A percentile compares a stretch with the other conserved stretches of the same genome.
phyloP scores from a whole-genome alignment of 1,139 yeast species.

The Waltiozyma sp. region DNA sequence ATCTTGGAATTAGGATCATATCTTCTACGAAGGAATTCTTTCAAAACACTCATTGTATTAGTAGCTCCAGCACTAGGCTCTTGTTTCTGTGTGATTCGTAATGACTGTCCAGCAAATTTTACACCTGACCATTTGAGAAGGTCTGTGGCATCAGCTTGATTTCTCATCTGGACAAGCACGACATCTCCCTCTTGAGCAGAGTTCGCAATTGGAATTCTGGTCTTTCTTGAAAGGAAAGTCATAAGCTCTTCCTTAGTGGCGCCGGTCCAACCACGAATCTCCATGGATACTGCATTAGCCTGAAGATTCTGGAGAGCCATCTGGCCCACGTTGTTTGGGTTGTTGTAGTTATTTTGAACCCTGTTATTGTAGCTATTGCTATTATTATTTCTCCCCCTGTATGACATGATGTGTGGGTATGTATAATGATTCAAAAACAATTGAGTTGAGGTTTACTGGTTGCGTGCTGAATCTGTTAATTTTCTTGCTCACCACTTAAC shows the following conservation, averaged over 20 bases:
- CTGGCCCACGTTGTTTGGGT: slow-evolving; percentile 3
- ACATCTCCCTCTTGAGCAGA: slow-evolving; percentile 31
- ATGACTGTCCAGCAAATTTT: slow-evolving; percentile 65
- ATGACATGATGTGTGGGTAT: neutral
- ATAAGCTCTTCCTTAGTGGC: slow-evolving; percentile 61
- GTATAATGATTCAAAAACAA: too few species aligned
- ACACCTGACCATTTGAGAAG: slow-evolving; percentile 62
- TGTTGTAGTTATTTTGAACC: neutral
- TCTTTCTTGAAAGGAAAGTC: slow-evolving; percentile 57
- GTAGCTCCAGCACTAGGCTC: slow-evolving; percentile 14
- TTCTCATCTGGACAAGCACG: slow-evolving; percentile 47
- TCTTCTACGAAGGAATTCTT: slow-evolving; percentile 50
- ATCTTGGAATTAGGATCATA: slow-evolving; percentile 55
- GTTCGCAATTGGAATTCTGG: slow-evolving; percentile 44
- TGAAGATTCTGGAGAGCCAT: slow-evolving; percentile 7
- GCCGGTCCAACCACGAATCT: slow-evolving; percentile 75
- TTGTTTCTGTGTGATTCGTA: slow-evolving; percentile 34
- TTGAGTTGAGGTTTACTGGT: too few species aligned
- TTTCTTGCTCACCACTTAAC: too few species aligned
- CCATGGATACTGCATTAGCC: slow-evolving; percentile 31
- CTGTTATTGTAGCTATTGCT: neutral
- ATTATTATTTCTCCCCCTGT: neutral
- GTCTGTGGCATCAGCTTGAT: slow-evolving; percentile 44
- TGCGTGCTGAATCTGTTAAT: neutral
- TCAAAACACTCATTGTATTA: slow-evolving; percentile 51